A percentile compares a stretch with the other conserved stretches of the same genome.
phyloP scores from a whole-genome alignment of 257 asterid genomes.

The Solanum lycopersicoides region DNA sequence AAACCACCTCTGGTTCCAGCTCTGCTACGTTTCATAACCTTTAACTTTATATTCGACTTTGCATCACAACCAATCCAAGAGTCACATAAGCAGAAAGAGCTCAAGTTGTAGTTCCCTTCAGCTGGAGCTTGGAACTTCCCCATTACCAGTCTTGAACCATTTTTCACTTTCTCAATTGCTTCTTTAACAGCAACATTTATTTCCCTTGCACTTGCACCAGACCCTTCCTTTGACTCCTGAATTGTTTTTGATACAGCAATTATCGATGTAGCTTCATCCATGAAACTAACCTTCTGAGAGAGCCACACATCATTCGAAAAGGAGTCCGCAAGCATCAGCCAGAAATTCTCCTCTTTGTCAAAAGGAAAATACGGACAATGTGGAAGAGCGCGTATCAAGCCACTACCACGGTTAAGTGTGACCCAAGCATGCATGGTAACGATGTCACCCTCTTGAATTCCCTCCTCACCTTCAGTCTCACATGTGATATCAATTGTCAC shows the following conservation, averaged over 20 bases:
- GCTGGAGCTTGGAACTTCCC: slow-evolving; percentile 78
- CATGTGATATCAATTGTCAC: slow-evolving; percentile 72
- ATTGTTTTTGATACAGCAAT: slow-evolving; percentile 88
- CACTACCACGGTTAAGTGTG: slow-evolving; percentile 64
- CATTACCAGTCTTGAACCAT: slow-evolving; percentile 35
- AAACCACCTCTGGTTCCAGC: slow-evolving; percentile 29
- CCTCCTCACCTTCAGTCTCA: slow-evolving; percentile 99
- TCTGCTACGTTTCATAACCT: slow-evolving; percentile 67
- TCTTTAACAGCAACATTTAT: slow-evolving; percentile 63
- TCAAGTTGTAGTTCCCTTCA: slow-evolving; percentile 75
- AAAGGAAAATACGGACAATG: slow-evolving; percentile 78
- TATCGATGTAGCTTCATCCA: slow-evolving; percentile 82
- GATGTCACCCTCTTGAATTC: slow-evolving; percentile 88
- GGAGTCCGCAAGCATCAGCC: slow-evolving; percentile 88
- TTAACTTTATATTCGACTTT: slow-evolving; percentile 50
- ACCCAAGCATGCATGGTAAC: slow-evolving; percentile 97
- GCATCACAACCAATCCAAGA: slow-evolving; percentile 97
- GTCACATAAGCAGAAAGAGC: slow-evolving; percentile 70
- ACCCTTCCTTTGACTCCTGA: slow-evolving; percentile 82
- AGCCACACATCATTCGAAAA: slow-evolving; percentile 82
- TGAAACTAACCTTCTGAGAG: slow-evolving; percentile 82
- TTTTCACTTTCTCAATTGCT: slow-evolving; percentile 42
- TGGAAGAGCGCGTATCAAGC: slow-evolving; percentile 64
- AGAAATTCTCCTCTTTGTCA: slow-evolving; percentile 83
- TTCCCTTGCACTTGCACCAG: slow-evolving; percentile 75